Base-by-base conservation (phyloP, 1,284 basidiomycete species). In the Melampsora americana region DNA sequence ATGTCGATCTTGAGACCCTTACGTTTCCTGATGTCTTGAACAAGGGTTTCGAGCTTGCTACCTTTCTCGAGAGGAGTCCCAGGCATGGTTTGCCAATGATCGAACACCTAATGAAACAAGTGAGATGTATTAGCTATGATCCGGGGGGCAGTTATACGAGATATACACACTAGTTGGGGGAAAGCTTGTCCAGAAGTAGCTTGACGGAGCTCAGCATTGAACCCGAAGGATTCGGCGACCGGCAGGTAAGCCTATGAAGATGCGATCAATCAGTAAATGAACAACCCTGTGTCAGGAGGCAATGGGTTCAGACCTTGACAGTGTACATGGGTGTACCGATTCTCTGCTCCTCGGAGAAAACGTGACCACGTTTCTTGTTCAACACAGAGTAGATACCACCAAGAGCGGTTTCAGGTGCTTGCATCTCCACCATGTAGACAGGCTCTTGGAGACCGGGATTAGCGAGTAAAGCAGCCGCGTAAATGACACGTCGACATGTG, bases 291-390 rank as follows among this genome's bases (percentile, higher is more conserved):
- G 32, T 56, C 16, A 16, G 7, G 18, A 44, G 28, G 14, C 26
- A 12, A 64, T 11, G 16, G 44, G 39, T 4, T 67, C 72, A 35
- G 23, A 68, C 72, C 89, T 98, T 99, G 86, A 99, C 92, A 77
- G 93, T 99, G 89, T 95, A 97, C 94, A 99, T 98, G 78, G 96
- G 96, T 30, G 96, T 99, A 86, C 96, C 95, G 11, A 90, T 87
- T 82, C 95, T 88, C 86, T 98, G 95, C 86, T 99, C 95, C 85
- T 99, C 92, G 80, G 90, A 92, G 89, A 95, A 95, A 80, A 99
- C 96, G 84, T 96, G 93, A 79, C 95, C 96, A 89, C 96, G 93
- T 84, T 95, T 92, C 87, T 91, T 94, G 90, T 97, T 99, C 85
- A 99, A 86, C 78, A 85, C 85, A 78, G 85, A 85, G 90, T 99